Percentiles rank a stretch among this genome's conserved stretches.
Conservation (phyloP, 2,329 filamentous ascomycete species). For the Aspergillus hiratsukae region DNA sequence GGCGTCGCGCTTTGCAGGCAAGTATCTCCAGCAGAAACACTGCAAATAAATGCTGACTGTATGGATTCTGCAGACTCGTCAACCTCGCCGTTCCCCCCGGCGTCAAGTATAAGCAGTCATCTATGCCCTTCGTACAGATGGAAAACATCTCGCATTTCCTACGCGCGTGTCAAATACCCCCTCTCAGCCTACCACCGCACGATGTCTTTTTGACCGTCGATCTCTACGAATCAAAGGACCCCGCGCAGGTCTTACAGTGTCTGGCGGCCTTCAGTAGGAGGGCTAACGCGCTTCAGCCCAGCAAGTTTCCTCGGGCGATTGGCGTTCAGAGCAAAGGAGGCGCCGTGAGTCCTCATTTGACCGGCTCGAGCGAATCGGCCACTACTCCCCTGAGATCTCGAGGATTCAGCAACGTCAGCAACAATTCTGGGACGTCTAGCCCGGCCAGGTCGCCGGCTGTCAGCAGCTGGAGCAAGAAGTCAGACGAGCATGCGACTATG, state of each 20-base stretch:
- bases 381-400: constrained; percentile 33
- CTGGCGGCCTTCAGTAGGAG: constrained; percentile 85
- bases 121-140: constrained; percentile 99
- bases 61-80: constrained; percentile 58
- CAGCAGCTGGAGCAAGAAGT: constrained; percentile 86
- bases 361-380: constrained; percentile 54
- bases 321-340: constrained; percentile 63
- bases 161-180: constrained; percentile 76
- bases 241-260: constrained; percentile 91
- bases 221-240: constrained; percentile 91
- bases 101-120: constrained; percentile 83
- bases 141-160: constrained; percentile 98
- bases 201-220: constrained; percentile 97
- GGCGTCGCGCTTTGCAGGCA: constrained; percentile 91
- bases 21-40: constrained; percentile 22
- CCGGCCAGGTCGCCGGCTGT: constrained; percentile 60
- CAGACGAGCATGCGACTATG: constrained; percentile 72
- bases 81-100: constrained; percentile 75
- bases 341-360: constrained; percentile 62
- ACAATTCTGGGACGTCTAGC: constrained; percentile 52
- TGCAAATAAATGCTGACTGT: constrained; percentile 14
- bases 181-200: constrained; percentile 83
- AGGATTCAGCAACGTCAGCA: constrained; percentile 53
- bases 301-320: constrained; percentile 68
- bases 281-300: constrained; percentile 69